These are phyloP conservation scores for Penicillium griseofulvum DNA, from an alignment of 2,329 filamentous ascomycete species.

Conservation along the genomic window DNA sequence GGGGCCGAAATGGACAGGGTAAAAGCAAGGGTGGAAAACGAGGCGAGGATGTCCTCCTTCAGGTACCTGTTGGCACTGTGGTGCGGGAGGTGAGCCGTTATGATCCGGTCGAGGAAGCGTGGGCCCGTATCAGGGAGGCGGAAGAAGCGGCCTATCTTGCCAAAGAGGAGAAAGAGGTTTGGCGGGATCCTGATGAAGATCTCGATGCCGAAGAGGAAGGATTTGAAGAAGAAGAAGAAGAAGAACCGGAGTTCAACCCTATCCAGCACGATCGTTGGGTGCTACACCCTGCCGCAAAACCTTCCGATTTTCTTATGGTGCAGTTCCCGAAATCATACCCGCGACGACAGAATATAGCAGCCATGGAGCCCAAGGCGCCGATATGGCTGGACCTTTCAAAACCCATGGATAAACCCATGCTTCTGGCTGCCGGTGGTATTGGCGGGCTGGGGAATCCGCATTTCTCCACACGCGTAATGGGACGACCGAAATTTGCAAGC, in stretches of 20 bases:
- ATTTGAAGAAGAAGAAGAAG: conserved; percentile 29
- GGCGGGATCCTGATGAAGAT: conserved; percentile 1
- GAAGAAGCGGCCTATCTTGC: conserved; percentile 56
- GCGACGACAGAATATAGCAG: conserved; percentile 56
- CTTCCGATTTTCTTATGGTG: conserved; percentile 63
- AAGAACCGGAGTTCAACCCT: conserved; percentile 42
- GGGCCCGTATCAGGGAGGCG: conserved; percentile 29
- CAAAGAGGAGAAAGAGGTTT: conserved; percentile 25
- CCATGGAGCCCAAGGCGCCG: conserved; percentile 69
- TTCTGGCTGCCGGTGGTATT: conserved; percentile 82
- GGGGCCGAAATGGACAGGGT: conserved; percentile 48
- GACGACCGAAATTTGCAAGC: conserved; percentile 82
- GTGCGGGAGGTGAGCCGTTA: conserved; percentile 75
- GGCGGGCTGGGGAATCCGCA: conserved; percentile 93
- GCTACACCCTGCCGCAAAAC: conserved; percentile 75
- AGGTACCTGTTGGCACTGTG: conserved; percentile 89
- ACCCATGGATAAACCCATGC: conserved; percentile 76
- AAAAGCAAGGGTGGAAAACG: conserved; percentile 63
- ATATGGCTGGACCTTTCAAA: conserved; percentile 70
- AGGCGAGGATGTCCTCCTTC: conserved; percentile 82
- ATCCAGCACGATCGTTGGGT: conserved; percentile 72
- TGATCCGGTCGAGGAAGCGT: conserved; percentile 73
- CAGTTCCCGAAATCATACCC: conserved; percentile 59
- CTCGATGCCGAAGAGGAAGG: conserved; percentile 6
- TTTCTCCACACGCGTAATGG: conserved; percentile 73